Conservation (phyloP, 176 grass and related monocot species). For the Hordeum marinum region DNA sequence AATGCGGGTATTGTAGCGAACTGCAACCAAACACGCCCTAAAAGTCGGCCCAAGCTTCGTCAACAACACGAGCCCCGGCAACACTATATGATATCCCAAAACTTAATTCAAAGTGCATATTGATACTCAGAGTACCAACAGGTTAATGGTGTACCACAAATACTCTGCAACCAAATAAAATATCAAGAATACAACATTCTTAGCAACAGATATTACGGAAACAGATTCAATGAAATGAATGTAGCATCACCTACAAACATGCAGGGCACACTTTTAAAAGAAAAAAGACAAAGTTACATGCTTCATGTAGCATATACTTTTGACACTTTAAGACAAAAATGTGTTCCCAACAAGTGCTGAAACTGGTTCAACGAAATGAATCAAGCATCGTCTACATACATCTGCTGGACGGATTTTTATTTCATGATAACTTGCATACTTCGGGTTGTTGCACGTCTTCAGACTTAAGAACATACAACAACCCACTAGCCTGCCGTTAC, state of each 20-base stretch:
- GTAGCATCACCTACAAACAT: no score
- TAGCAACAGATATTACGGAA: not conserved
- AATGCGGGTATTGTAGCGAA: no score
- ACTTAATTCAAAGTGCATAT: not conserved
- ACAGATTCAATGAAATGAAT: no score
- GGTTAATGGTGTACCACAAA: no score
- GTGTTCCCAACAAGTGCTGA: not conserved
- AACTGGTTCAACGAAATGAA: constrained; percentile 19
- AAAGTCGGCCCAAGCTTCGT: no score
- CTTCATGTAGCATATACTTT: no score
- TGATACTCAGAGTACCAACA: not conserved
- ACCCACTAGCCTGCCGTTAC: constrained; percentile 18
- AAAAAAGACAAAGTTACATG: no score
- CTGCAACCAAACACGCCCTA: no score
- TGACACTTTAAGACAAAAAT: no score
- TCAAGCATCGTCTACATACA: constrained; percentile 12
- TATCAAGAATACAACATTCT: constrained; percentile 27
- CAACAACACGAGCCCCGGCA: no score
- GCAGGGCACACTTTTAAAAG: no score
- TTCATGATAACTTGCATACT: constrained; percentile 35
- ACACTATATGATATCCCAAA: not conserved
- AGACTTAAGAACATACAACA: constrained; percentile 21
- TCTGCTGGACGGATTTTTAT: constrained; percentile 4
- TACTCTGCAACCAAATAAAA: not conserved
- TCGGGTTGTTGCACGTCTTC: constrained; percentile 12